These are phyloP conservation scores for Sarcodon aspratus DNA, from an alignment of 768 basidiomycete species.

Conservation along the genomic window DNA sequence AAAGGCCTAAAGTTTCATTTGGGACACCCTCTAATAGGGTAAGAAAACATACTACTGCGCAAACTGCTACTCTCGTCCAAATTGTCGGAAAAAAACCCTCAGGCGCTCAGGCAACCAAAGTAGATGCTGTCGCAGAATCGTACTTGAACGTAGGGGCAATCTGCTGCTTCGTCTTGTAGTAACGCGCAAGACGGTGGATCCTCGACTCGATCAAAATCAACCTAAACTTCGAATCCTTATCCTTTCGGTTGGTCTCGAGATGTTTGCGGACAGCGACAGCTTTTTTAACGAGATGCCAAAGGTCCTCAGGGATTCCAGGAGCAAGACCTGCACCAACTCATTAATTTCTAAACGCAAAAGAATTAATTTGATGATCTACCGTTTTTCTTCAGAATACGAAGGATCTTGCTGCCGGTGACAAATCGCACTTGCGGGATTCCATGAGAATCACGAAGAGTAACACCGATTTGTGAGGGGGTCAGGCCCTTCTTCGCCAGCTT, in stretches of 20 bases:
- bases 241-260: slow-evolving; percentile 94
- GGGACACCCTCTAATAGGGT: too few relatives aligned
- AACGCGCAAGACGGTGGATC: slow-evolving; percentile 94
- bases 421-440: slow-evolving; percentile 97
- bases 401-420: slow-evolving; percentile 99
- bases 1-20: too few relatives aligned
- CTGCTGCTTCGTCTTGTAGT: slow-evolving; percentile 99
- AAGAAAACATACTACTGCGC: too few relatives aligned
- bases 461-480: slow-evolving; percentile 97
- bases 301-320: slow-evolving; percentile 97
- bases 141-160: slow-evolving; percentile 98
- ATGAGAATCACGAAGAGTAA: slow-evolving; percentile 94
- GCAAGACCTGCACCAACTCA: slow-evolving; percentile 71
- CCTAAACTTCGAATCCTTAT: slow-evolving; percentile 96
- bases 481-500: slow-evolving; percentile 98
- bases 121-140: slow-evolving; percentile 91
- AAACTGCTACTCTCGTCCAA: too few relatives aligned
- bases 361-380: slow-evolving; percentile 38
- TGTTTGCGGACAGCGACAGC: slow-evolving; percentile 99
- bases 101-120: slow-evolving; percentile 59
- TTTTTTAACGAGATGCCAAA: slow-evolving; percentile 99
- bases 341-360: neutral
- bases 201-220: slow-evolving; percentile 98
- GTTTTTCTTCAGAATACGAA: slow-evolving; percentile 91
- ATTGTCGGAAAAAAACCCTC: neutral